phyloP scores from a whole-genome alignment of 1,284 basidiomycete genomes.

The Neonothopanus nambi region DNA sequence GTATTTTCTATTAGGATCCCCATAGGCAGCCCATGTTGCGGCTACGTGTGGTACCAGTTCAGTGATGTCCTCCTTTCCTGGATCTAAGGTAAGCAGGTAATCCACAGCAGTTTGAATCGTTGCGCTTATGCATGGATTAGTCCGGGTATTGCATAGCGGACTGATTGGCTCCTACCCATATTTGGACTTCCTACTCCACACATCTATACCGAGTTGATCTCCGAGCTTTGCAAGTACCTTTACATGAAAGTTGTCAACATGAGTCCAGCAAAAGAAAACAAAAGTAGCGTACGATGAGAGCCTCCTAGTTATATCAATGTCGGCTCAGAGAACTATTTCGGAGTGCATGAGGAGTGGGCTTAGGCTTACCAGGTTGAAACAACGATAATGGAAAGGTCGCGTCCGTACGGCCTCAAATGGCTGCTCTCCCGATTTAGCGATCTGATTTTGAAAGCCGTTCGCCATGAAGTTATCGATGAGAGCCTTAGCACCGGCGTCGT shows the following conservation, averaged over 20 bases:
- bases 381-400: conserved; percentile 57
- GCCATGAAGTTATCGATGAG: conserved; percentile 47
- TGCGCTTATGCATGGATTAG: conserved; percentile 29
- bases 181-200: conserved; percentile 52
- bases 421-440: conserved; percentile 57
- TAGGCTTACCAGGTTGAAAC: conserved; percentile 45
- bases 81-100: conserved; percentile 47
- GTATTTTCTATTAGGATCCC: conserved; percentile 57
- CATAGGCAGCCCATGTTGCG: conserved; percentile 53
- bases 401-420: conserved; percentile 64
- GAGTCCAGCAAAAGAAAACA: conserved; percentile 16
- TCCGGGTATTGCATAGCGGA: not conserved
- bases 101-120: conserved; percentile 61
- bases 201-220: conserved; percentile 49
- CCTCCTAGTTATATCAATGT: conserved; percentile 32
- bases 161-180: not conserved
- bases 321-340: not conserved
- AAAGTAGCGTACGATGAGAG: conserved; percentile 48
- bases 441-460: conserved; percentile 49
- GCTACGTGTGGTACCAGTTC: conserved; percentile 57
- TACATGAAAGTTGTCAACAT: conserved; percentile 7
- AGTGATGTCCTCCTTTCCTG: conserved; percentile 42
- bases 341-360: not conserved
- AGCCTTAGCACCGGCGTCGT: conserved; percentile 38
- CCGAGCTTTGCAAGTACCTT: conserved; percentile 57